A percentile compares a stretch with the other conserved stretches of the same genome.
Evolutionary conservation across 495 filamentous ascomycete genomes (phyloP).

Genomic region (Lophiostoma macrostomum): DNA sequence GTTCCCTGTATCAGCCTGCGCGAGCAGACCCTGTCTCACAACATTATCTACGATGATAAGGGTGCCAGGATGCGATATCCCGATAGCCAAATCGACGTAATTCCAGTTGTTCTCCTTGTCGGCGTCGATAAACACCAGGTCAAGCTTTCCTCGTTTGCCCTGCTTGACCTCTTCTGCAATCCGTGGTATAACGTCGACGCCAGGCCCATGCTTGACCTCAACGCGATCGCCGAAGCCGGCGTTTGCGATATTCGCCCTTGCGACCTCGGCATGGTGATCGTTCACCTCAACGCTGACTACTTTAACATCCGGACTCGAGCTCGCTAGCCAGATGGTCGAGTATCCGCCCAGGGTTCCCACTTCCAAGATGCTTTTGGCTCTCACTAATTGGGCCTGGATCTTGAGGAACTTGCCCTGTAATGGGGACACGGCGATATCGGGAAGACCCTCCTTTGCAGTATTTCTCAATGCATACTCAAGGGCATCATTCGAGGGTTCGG

Average conservation of each 20-base stretch:
- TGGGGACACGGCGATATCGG: slow-evolving; percentile 36
- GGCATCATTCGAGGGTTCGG: slow-evolving; percentile 6
- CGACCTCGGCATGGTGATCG: slow-evolving; percentile 32
- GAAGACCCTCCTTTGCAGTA: slow-evolving; percentile 27
- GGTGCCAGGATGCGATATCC: slow-evolving; percentile 29
- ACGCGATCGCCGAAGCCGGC: slow-evolving; percentile 37
- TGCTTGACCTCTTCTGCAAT: slow-evolving; percentile 35
- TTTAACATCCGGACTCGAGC: slow-evolving; percentile 21
- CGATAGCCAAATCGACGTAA: slow-evolving; percentile 35
- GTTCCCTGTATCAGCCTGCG: slow-evolving; percentile 27
- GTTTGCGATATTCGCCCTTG: slow-evolving; percentile 32
- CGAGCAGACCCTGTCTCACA: slow-evolving; percentile 37
- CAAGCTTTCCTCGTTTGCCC: slow-evolving; percentile 36
- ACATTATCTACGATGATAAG: slow-evolving; percentile 43
- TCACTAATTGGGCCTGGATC: slow-evolving; percentile 30
- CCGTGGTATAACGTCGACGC: slow-evolving; percentile 38
- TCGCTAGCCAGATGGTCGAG: slow-evolving; percentile 39
- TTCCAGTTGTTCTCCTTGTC: slow-evolving; percentile 43
- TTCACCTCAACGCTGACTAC: slow-evolving; percentile 38
- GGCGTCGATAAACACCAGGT: slow-evolving; percentile 42
- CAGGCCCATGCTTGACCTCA: slow-evolving; percentile 35
- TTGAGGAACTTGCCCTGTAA: slow-evolving; percentile 37
- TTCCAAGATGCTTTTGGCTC: slow-evolving; percentile 38
- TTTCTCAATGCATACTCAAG: slow-evolving; percentile 28
- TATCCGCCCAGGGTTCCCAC: slow-evolving; percentile 41